Evolutionary conservation across 2,329 filamentous ascomycete genomes (phyloP).

Genomic region (Metarhizium album): DNA sequence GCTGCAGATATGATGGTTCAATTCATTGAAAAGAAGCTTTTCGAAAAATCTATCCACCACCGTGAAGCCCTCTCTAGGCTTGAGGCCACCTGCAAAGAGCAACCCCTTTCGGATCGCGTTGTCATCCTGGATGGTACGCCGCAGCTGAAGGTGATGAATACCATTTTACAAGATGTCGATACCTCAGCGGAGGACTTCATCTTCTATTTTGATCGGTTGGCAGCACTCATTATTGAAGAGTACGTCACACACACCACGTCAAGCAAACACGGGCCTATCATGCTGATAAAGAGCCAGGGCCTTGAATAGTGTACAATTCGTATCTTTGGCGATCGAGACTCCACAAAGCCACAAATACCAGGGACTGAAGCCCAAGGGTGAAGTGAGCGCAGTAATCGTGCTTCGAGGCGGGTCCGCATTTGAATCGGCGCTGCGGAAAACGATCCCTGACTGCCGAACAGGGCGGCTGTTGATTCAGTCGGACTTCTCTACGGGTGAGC

Average conservation of each 20-base stretch:
- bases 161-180: conserved; percentile 71
- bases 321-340: conserved; percentile 53
- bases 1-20: conserved; percentile 75
- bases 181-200: conserved; percentile 84
- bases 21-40: conserved; percentile 78
- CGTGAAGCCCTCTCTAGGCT: conserved; percentile 68
- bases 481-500: conserved; percentile 73
- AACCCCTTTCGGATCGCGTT: conserved; percentile 65
- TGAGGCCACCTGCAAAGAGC: conserved; percentile 59
- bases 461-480: conserved; percentile 88
- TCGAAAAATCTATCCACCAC: conserved; percentile 77
- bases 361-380: conserved; percentile 60
- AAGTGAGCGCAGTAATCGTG: conserved; percentile 76
- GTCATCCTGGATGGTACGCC: conserved; percentile 63
- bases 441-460: conserved; percentile 85
- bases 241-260: conserved; percentile 26
- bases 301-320: conserved; percentile 65
- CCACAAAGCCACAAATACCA: conserved; percentile 59
- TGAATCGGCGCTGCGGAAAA: conserved; percentile 77
- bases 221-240: conserved; percentile 75
- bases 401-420: conserved; percentile 82
- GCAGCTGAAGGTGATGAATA: conserved; percentile 81
- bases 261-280: not conserved
- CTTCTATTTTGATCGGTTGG: conserved; percentile 90
- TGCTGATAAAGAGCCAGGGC: conserved; percentile 38